Base-by-base conservation (phyloP, 257 asterid species). In the Nicotiana otophora region DNA sequence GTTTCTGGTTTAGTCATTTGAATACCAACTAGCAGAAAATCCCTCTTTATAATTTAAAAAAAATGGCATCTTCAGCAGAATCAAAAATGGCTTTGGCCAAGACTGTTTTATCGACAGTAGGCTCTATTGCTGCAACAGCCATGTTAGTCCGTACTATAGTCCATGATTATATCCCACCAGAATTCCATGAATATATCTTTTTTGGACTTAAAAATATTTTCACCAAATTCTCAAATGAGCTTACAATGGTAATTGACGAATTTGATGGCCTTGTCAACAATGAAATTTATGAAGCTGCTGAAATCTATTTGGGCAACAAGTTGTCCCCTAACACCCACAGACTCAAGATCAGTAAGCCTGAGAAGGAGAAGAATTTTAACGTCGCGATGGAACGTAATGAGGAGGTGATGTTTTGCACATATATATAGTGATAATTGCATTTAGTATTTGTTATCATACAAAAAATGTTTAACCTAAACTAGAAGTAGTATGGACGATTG, bases 251-350 rank as follows among this genome's bases (percentile, higher is more conserved):
- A 60, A 78, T 86, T 78, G 82, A 81, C 12, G 87, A 86, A 70
- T 14, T 68, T 28, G 77, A 78, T 46, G 87, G 87, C 11, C 28
- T 67, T 0, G 5, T 61, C 60, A 74, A 39, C 8, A 83, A 83
- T 8, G 83, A 84, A 34, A 65, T 84, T 57, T 86, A 68, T 53
- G 84, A 84, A 70, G 84, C 87, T 31, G 66, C 78, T 1, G 78
- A 31, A 28, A 30, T 39, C 34, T 84, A 86, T 57, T 34, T 86
- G 17, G 63, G 82, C 17, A 57, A 68, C 4, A 84, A 62, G 66
- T 16, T 82, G 1, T 46, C 77, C 15, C 81, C 87, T 7, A 68
- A 82, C 0, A 82, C 67, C 8, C 19, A 70, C 30, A 26, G 55
- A 16, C 79, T 87, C 34, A 84, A 76, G 81, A 54, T 87, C 8